Percentiles rank a stretch among this genome's conserved stretches.
Conservation (phyloP, 108 stramenopile genomes). For the Skeletonema tropicum region DNA sequence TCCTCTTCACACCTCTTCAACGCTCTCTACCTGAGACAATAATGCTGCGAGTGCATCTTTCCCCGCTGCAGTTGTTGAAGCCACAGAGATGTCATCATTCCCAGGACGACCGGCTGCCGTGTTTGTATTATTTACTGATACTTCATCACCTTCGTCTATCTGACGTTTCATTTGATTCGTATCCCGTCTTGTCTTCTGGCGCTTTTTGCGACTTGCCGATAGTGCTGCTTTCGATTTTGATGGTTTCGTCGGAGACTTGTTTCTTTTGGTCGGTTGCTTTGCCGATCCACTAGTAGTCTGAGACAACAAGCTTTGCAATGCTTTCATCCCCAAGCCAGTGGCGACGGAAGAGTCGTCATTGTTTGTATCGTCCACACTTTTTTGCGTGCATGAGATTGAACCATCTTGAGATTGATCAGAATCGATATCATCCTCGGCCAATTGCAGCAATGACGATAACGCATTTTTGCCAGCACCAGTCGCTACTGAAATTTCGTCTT, state of each 20-base stretch:
- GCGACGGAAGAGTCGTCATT: constrained; percentile 15
- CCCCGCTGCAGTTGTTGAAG: constrained; percentile 1
- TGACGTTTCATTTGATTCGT: not conserved
- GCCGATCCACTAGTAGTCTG: not conserved
- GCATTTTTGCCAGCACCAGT: constrained; percentile 35
- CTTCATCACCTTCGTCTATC: too few species aligned
- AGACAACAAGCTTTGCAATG: constrained; percentile 18
- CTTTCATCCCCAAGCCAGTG: constrained; percentile 28
- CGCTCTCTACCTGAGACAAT: not conserved
- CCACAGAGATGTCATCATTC: not conserved
- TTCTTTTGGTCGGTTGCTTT: not conserved
- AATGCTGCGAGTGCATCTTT: not conserved
- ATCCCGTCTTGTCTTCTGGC: not conserved
- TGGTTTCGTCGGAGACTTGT: not conserved
- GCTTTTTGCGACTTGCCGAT: not conserved
- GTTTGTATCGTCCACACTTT: not conserved
- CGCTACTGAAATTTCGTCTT: constrained; percentile 28
- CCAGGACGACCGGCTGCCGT: not conserved
- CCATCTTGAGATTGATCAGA: constrained; percentile 13
- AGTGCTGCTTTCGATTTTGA: not conserved
- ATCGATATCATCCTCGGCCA: constrained; percentile 19
- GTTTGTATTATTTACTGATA: not conserved
- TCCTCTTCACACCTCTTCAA: not conserved
- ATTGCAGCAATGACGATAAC: constrained; percentile 15
- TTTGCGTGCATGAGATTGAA: not conserved